Evolutionary conservation across 805 yeast genomes (phyloP).

Genomic region (Sungouiella thailandica): DNA sequence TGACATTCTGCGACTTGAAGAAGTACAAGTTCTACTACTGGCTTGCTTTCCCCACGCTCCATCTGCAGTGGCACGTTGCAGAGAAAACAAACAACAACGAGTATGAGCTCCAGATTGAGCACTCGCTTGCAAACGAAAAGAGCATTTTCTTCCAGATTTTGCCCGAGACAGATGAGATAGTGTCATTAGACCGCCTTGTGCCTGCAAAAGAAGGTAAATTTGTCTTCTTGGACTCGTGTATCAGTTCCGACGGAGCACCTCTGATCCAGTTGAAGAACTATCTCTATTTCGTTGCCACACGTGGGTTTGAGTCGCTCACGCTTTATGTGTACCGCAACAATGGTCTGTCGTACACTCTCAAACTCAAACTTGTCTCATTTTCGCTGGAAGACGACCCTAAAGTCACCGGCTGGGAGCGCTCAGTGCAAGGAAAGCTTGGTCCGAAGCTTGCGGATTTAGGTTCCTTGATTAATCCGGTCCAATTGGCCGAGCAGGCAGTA

Average conservation of each 20-base stretch:
- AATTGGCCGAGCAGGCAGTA: conserved; percentile 86
- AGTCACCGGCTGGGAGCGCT: conserved; percentile 88
- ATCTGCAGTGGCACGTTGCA: conserved; percentile 43
- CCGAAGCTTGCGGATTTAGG: conserved; percentile 86
- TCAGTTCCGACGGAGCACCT: conserved; percentile 27
- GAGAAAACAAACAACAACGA: conserved; percentile 5
- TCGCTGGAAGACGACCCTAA: conserved; percentile 26
- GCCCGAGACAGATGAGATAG: conserved; percentile 1
- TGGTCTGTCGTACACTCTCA: conserved; percentile 12
- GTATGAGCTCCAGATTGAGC: conserved; percentile 4
- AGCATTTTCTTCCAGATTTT: conserved; percentile 1
- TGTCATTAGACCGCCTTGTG: background rate
- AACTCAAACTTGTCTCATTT: conserved; percentile 14
- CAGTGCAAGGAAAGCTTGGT: conserved; percentile 61
- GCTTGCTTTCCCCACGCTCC: conserved; percentile 73
- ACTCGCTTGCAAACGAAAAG: conserved; percentile 1
- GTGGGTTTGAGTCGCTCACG: conserved; percentile 16
- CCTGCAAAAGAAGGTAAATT: conserved; percentile 10
- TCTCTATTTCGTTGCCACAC: conserved; percentile 39
- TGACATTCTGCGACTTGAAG: conserved; percentile 84
- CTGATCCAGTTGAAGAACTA: conserved; percentile 57
- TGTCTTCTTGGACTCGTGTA: conserved; percentile 30
- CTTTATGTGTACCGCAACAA: conserved; percentile 23
- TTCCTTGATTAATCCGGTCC: conserved; percentile 70
- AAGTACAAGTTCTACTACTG: conserved; percentile 86